Conservation (phyloP, 352 stramenopile species). For the Aphanomyces euteiches region DNA sequence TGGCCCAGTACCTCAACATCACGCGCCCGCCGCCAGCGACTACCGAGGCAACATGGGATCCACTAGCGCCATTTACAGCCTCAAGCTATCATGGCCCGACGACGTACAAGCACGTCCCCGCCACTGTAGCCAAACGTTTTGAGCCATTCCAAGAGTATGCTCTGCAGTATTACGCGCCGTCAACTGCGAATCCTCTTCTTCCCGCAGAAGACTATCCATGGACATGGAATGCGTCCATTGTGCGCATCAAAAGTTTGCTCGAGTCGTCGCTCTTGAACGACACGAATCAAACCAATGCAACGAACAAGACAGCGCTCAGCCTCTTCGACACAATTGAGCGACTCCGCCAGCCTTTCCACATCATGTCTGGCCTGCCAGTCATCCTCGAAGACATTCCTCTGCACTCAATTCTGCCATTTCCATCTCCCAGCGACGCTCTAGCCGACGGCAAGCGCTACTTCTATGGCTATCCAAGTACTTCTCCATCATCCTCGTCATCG, state of each 20-base stretch:
- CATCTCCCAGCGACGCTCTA: background rate
- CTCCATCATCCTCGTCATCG: background rate
- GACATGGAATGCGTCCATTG: conserved; percentile 17
- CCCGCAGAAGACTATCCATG: conserved; percentile 15
- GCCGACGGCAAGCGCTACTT: background rate
- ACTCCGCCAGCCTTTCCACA: background rate
- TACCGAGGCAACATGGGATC: background rate
- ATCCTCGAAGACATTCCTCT: background rate
- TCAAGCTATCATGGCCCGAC: background rate
- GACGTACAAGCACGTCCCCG: background rate
- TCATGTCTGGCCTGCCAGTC: conserved; percentile 11
- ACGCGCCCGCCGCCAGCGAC: background rate
- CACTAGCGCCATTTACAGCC: background rate
- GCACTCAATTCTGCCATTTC: background rate
- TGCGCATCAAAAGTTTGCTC: background rate
- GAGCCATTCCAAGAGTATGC: conserved; percentile 19
- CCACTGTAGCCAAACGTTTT: background rate
- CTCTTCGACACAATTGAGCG: background rate
- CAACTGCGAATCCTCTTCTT: background rate
- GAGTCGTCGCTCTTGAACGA: background rate
- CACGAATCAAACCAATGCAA: background rate
- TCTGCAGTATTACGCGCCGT: background rate
- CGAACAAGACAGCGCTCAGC: background rate
- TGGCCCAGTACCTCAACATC: conserved; percentile 4
- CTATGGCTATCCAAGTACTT: conserved; percentile 20